Conservation (phyloP, 352 stramenopile species). For the Chrysophaeum taylorii region DNA sequence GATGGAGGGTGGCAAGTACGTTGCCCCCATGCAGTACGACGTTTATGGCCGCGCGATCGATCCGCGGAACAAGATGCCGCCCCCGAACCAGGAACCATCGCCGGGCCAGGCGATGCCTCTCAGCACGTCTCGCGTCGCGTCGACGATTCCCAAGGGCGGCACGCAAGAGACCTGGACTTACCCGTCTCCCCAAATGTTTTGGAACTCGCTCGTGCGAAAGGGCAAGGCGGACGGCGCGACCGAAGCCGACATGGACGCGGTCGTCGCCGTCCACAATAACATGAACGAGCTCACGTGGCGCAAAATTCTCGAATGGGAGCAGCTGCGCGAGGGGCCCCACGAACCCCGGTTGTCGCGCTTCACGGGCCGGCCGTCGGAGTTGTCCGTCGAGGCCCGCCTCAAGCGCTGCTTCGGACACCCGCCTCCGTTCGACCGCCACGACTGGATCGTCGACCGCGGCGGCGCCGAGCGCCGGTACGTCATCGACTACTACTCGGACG, state of each 20-base stretch:
- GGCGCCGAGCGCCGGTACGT: constrained; percentile 78
- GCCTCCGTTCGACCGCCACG: constrained; percentile 91
- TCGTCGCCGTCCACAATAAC: constrained; percentile 99
- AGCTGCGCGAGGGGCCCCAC: constrained; percentile 37
- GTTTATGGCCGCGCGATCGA: constrained; percentile 43
- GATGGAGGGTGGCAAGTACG: too few relatives aligned
- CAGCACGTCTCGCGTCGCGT: constrained; percentile 70
- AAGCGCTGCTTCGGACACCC: constrained; percentile 72
- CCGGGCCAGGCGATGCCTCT: constrained; percentile 68
- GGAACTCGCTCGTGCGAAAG: constrained; percentile 92
- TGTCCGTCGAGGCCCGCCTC: constrained; percentile 81
- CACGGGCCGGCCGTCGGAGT: constrained; percentile 82
- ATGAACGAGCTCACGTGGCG: constrained; percentile 99
- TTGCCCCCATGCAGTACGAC: too few relatives aligned
- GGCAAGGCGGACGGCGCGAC: constrained; percentile 91
- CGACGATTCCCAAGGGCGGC: constrained; percentile 80
- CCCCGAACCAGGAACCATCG: constrained; percentile 72
- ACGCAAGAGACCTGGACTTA: constrained; percentile 87
- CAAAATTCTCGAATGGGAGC: constrained; percentile 93
- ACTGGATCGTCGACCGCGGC: constrained; percentile 87
- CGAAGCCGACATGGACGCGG: constrained; percentile 76
- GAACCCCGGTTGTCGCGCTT: constrained; percentile 89
- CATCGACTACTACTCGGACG: constrained; percentile 97
- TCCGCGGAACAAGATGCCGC: constrained; percentile 85
- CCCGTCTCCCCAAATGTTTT: constrained; percentile 98